Percentiles rank a stretch among this genome's conserved stretches.
Conservation (phyloP, 2,329 filamentous ascomycete species). For the Xylariaceae sp. region DNA sequence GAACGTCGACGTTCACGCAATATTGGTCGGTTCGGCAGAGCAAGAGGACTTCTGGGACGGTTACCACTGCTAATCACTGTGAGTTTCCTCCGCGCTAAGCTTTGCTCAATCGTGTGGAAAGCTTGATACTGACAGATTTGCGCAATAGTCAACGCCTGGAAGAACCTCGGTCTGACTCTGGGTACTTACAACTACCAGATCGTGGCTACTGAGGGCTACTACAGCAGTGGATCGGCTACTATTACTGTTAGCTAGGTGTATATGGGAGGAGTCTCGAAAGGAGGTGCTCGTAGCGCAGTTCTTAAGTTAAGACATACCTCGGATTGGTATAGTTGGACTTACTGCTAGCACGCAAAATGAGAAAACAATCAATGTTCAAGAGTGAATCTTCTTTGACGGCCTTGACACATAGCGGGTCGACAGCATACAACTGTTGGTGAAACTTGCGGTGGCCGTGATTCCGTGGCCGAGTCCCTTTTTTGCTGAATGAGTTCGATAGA, state of each 20-base stretch:
- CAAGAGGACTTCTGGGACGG: slow-evolving; percentile 39
- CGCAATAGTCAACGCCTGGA: slow-evolving; percentile 25
- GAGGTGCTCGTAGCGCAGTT: too few species aligned
- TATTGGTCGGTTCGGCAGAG: slow-evolving; percentile 46
- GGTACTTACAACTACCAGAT: slow-evolving; percentile 31
- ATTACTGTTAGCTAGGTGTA: slow-evolving; percentile 16
- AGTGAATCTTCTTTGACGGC: too few species aligned
- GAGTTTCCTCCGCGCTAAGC: not conserved
- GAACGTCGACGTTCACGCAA: slow-evolving; percentile 46
- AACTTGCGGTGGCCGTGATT: too few species aligned
- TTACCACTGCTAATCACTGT: slow-evolving; percentile 29
- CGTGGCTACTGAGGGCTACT: slow-evolving; percentile 35
- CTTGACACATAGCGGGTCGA: too few species aligned
- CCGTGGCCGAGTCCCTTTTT: too few species aligned
- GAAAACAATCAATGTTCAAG: too few species aligned
- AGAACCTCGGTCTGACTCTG: slow-evolving; percentile 23
- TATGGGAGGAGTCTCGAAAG: too few species aligned
- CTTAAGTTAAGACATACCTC: too few species aligned
- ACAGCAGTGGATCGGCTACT: slow-evolving; percentile 40
- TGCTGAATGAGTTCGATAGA: too few species aligned
- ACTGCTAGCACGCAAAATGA: too few species aligned
- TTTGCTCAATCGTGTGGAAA: not conserved
- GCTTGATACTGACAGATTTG: not conserved
- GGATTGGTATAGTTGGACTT: too few species aligned
- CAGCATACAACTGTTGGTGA: too few species aligned